Evolutionary conservation across 108 stramenopile genomes (phyloP), one percentile per base, ranked within the genome.

Genomic region (Aurantiochytrium sp.): DNA sequence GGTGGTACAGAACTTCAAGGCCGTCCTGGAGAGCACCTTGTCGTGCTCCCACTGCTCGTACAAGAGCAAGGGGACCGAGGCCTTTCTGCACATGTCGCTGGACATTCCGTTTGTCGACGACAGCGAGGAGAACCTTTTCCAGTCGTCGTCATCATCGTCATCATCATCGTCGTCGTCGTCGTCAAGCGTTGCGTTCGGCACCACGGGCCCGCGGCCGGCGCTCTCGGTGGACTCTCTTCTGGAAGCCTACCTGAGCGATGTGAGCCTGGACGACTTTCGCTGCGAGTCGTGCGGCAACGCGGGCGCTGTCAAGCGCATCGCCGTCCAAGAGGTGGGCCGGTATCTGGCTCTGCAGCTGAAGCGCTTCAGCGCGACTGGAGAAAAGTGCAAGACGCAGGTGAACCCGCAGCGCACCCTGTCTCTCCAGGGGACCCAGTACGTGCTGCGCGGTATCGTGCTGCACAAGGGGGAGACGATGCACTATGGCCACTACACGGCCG

Each of bases 401-500:
- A 3, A 1, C 8, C 45, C 45, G 6, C 73, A 48, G 39, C 42
- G n/a, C n/a, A 21, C 19, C 6, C 6, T 81, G n/a, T 12, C 12
- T 6, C 8, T 81, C 42, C n/a, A 41, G 12, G 73, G 3, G 10
- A 6, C 12, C 0, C 21, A 12, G 2, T 81, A 81, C 24, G 42
- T 17, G 21, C 45, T 81, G n/a, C 73, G 73, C 24, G 73, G 73
- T 24, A 24, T 81, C 24, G 73, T 81, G 1, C 24, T 81, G 21
- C 73, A 81, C 2, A 12, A 42, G 15, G 73, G 73, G 12, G 6
- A 12, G 39, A 41, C 6, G 10, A 21, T 41, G 12, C 6, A 81
- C 73, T 81, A n/a, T 81, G 73, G 73, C 1, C 73, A 81, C 32
- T 81, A 81, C 3, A 81, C 73, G 45, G 39, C 73, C 6, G 73